Evolutionary conservation across 306 rosid species (phyloP).

Genomic region (Quillaja saponaria): DNA sequence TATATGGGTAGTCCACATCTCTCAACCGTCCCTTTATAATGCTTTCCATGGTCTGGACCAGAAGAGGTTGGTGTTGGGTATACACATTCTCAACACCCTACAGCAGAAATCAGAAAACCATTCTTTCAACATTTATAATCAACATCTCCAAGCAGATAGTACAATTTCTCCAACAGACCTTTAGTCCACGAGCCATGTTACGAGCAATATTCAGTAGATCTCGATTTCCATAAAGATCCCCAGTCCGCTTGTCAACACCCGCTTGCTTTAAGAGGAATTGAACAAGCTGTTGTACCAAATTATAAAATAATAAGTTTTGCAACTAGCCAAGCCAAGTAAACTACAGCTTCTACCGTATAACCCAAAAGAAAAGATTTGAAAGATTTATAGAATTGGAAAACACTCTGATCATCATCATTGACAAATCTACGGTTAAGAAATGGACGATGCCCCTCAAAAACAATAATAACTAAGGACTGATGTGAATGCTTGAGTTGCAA

Average conservation of each 20-base stretch:
- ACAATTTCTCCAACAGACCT: slow-evolving; percentile 55
- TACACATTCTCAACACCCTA: slow-evolving; percentile 93
- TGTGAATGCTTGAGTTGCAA: slow-evolving; percentile 12
- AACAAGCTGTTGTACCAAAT: slow-evolving; percentile 72
- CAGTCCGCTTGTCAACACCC: slow-evolving; percentile 87
- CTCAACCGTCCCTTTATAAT: slow-evolving; percentile 86
- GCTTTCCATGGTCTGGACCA: slow-evolving; percentile 90
- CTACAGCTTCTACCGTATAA: slow-evolving; percentile 18
- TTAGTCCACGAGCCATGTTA: slow-evolving; percentile 95
- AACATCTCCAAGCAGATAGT: slow-evolving; percentile 21
- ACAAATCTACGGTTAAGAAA: slow-evolving; percentile 28
- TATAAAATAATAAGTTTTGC: slow-evolving; percentile 40
- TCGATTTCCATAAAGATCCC: slow-evolving; percentile 86
- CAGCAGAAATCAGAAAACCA: slow-evolving; percentile 33
- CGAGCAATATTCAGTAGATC: slow-evolving; percentile 93
- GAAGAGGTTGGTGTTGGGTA: slow-evolving; percentile 91
- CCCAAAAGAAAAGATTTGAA: slow-evolving; percentile 23
- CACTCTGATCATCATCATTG: neutral
- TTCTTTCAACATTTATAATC: slow-evolving; percentile 26
- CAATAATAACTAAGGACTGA: neutral
- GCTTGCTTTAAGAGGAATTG: slow-evolving; percentile 97
- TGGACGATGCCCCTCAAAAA: slow-evolving; percentile 14
- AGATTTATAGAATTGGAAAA: slow-evolving; percentile 6
- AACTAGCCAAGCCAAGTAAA: slow-evolving; percentile 21
- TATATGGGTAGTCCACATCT: slow-evolving; percentile 85